These are phyloP conservation scores for Aspergillus sclerotialis DNA, from an alignment of 2,329 filamentous ascomycete genomes.

Conservation along the genomic window DNA sequence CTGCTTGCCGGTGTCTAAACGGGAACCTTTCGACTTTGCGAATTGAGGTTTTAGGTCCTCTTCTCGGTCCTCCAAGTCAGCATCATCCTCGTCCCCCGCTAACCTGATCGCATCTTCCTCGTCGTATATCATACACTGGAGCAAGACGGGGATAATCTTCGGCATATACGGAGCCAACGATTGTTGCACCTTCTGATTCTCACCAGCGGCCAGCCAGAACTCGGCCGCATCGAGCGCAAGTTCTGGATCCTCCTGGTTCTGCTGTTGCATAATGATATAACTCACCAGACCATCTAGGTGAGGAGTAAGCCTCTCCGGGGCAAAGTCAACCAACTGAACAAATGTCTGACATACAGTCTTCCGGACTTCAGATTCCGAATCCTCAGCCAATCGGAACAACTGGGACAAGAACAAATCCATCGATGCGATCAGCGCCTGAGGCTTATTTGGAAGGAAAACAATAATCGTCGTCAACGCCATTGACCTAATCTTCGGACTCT, in stretches of 20 bases:
- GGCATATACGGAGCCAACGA: conserved; percentile 69
- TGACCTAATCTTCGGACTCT: conserved; percentile 68
- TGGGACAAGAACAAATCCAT: conserved; percentile 76
- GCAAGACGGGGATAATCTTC: conserved; percentile 81
- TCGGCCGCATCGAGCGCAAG: conserved; percentile 91
- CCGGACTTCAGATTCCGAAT: conserved; percentile 73
- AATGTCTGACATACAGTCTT: conserved; percentile 91
- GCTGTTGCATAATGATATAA: conserved; percentile 87
- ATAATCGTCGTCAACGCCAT: conserved; percentile 81
- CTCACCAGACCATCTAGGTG: conserved; percentile 83
- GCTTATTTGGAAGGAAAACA: conserved; percentile 79
- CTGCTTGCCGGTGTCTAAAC: conserved; percentile 49
- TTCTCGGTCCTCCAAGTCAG: conserved; percentile 79
- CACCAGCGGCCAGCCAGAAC: conserved; percentile 92
- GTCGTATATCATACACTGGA: conserved; percentile 94
- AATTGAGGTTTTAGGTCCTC: conserved; percentile 92
- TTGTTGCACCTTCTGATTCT: conserved; percentile 73
- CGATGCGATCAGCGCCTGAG: conserved; percentile 71
- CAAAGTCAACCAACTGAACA: conserved; percentile 82
- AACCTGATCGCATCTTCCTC: conserved; percentile 85
- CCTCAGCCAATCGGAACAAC: conserved; percentile 73
- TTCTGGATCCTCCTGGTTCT: conserved; percentile 72
- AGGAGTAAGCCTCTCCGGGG: conserved; percentile 82
- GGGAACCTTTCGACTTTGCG: conserved; percentile 61
- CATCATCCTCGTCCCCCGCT: conserved; percentile 79